phyloP scores from a whole-genome alignment of 345 rosid species.

The Isatis tinctoria region DNA sequence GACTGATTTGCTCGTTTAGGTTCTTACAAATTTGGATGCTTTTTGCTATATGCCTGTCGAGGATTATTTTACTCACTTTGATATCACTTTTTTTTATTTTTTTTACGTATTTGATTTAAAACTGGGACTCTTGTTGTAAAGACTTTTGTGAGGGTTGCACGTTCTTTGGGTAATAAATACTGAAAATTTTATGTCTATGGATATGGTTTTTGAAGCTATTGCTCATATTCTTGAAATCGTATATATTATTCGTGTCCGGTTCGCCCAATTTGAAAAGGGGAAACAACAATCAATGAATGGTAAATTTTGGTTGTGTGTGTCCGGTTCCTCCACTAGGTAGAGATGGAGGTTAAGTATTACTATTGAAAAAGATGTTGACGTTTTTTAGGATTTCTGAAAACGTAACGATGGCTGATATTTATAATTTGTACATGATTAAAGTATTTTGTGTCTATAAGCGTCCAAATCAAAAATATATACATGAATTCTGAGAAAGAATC shows the following conservation, averaged over 20 bases:
- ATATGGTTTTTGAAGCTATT: neutral
- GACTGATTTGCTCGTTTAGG: slow-evolving; percentile 23
- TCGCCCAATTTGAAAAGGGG: neutral
- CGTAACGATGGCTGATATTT: too few species aligned
- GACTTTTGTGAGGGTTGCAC: slow-evolving; percentile 13
- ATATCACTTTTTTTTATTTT: neutral
- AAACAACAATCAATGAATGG: neutral
- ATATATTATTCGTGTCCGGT: neutral
- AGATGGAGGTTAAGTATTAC: too few species aligned
- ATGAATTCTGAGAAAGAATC: too few species aligned
- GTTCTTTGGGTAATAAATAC: slow-evolving; percentile 21
- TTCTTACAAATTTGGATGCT: slow-evolving; percentile 16
- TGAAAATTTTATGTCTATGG: neutral
- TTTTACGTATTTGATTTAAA: slow-evolving; percentile 20
- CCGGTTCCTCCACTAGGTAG: too few species aligned
- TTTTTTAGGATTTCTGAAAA: too few species aligned
- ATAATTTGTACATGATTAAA: too few species aligned
- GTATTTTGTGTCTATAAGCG: too few species aligned
- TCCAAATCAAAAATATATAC: too few species aligned
- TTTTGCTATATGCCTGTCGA: slow-evolving; percentile 13
- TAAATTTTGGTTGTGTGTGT: too few species aligned
- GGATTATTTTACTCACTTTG: slow-evolving; percentile 11
- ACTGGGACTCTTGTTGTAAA: slow-evolving; percentile 23
- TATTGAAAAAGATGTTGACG: too few species aligned
- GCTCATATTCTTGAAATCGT: neutral